Evolutionary conservation across 768 basidiomycete species (phyloP).

Genomic region (Calocera viscosa): DNA sequence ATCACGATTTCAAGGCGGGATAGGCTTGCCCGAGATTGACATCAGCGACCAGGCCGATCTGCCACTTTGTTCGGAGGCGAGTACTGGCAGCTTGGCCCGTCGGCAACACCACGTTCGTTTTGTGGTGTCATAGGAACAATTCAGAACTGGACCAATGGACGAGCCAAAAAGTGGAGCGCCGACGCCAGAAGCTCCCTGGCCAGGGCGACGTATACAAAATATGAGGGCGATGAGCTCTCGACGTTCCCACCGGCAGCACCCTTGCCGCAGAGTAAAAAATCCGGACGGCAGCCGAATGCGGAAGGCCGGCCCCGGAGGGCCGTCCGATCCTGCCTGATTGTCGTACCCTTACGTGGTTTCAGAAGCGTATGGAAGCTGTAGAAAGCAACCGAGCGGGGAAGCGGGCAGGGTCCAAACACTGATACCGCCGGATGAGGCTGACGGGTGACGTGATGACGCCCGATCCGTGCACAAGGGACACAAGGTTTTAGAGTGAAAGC

Average conservation of each 20-base stretch:
- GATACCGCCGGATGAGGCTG: background rate
- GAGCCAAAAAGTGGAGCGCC: background rate
- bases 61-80: background rate
- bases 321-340: background rate
- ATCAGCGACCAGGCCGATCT: background rate
- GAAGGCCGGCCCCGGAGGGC: background rate
- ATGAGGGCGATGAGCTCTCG: background rate
- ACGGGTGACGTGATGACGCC: no score
- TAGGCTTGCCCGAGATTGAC: background rate
- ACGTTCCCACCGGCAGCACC: background rate
- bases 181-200: background rate
- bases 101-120: background rate
- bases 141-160: background rate
- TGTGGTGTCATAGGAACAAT: background rate
- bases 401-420: background rate
- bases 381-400: background rate
- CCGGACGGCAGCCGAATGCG: background rate
- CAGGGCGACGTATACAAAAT: background rate
- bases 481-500: no score
- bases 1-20: background rate
- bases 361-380: background rate
- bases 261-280: background rate
- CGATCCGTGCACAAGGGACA: no score
- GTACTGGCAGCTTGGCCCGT: background rate
- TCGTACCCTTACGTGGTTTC: background rate